These are phyloP conservation scores for Trichosporon asahii DNA, from an alignment of 1,284 basidiomycete genomes.

Conservation along the genomic window DNA sequence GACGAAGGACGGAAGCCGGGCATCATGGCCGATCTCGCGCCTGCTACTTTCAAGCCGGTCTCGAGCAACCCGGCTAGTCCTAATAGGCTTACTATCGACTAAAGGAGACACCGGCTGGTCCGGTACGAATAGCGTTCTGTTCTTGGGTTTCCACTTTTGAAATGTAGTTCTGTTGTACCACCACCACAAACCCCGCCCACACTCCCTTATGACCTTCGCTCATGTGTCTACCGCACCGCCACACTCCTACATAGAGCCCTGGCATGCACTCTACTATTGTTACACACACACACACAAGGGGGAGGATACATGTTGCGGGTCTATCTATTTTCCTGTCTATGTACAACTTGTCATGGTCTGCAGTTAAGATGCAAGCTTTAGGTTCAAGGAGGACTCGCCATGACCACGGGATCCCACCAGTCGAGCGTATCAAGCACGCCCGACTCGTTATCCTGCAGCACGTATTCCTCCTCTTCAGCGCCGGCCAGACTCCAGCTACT, in stretches of 20 bases:
- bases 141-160: background rate
- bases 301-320: background rate
- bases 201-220: background rate
- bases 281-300: background rate
- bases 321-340: too few species aligned
- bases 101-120: background rate
- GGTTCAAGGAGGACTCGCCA: too few species aligned
- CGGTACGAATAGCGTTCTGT: background rate
- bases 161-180: background rate
- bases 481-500: background rate
- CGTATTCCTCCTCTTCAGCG: background rate
- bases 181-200: background rate
- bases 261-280: too few species aligned
- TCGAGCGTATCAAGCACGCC: conserved; percentile 2
- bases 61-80: background rate
- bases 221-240: too few species aligned
- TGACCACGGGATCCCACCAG: background rate
- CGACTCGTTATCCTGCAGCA: conserved; percentile 5
- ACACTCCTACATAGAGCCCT: too few species aligned
- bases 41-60: background rate
- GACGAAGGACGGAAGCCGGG: background rate
- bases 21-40: background rate
- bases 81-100: conserved; percentile 13
- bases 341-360: too few species aligned
- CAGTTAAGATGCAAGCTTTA: too few species aligned